phyloP scores from a whole-genome alignment of 495 filamentous ascomycete species.

The Podospora tetraspora region DNA sequence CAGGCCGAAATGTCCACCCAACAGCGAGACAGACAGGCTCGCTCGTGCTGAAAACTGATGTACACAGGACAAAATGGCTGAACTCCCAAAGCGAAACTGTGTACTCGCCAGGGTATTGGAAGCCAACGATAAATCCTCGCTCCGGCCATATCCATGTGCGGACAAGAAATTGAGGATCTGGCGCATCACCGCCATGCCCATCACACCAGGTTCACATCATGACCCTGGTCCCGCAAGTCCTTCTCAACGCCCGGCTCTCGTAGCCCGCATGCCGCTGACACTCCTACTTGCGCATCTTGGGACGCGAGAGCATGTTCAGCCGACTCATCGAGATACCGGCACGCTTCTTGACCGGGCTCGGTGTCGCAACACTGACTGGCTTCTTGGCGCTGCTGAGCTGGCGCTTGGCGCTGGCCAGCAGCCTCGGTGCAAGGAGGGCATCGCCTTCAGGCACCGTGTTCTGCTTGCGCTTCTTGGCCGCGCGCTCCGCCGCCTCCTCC shows the following conservation, averaged over 20 bases:
- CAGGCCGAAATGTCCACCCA: neutral
- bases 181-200: neutral
- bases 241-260: neutral
- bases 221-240: neutral
- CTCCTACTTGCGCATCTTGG: constrained; percentile 44
- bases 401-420: constrained; percentile 19
- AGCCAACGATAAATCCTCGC: neutral
- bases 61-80: neutral
- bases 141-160: neutral
- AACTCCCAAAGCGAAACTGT: neutral
- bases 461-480: constrained; percentile 42
- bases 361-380: constrained; percentile 20
- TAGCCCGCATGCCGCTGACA: neutral
- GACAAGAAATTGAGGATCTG: neutral
- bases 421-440: constrained; percentile 38
- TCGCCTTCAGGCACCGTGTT: constrained; percentile 46
- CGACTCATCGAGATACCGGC: constrained; percentile 43
- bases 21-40: neutral
- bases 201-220: neutral
- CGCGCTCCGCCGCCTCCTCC: constrained; percentile 36
- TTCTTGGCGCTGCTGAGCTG: constrained; percentile 25
- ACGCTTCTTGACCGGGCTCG: constrained; percentile 46
- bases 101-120: neutral
- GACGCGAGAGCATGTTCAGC: constrained; percentile 49
- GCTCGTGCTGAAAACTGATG: neutral